Evolutionary conservation across 768 basidiomycete species (phyloP), one percentile per base, ranked within the genome.

Genomic region (Agaricus blazei): DNA sequence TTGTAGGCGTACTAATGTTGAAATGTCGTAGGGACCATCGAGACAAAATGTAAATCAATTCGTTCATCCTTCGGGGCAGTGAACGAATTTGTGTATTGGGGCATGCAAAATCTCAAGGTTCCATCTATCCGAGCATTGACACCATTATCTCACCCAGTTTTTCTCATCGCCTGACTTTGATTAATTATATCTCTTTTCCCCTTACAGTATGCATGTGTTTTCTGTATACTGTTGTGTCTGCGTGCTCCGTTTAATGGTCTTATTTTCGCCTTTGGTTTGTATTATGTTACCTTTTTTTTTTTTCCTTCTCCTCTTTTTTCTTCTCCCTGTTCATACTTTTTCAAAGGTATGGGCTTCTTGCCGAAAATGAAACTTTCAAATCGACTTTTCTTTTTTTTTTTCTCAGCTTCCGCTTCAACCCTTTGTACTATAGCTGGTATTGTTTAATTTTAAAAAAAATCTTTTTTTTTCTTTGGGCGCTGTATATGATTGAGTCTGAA

Each of bases 1-100:
- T 8, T 34, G 34, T 8, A 3, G 11, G 11, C 1, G 11, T 8
- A 34, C 7, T 8, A 34, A 34, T 34, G 34, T 11, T 34, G 19
- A 34, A 4, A 8, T 34, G n/a, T n/a, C 24, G 19, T 47, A 61
- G 58, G 60, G 58, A 26, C 62, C 54, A 52, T 50, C 57, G 43
- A 46, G 51, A 42, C 54, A 55, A 60, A 60, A 60, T 41, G 59
- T 63, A 59, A 64, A 47, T 61, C 52, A 67, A 59, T 67, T 70
- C 58, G 66, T 70, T 66, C 68, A 68, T 66, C 54, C 59, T 28
- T 48, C 47, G 44, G 12, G 49, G 7, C 46, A 51, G 26, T 55
- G 46, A 49, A 48, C 36, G 36, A 3, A 15, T 34, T 19, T 24
- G 6, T 42, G 36, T 27, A 24, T 51, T 1, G 15, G 1, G 9